Conservation (phyloP, 2,329 filamentous ascomycete species). For the Rugonectria rugulosa region DNA sequence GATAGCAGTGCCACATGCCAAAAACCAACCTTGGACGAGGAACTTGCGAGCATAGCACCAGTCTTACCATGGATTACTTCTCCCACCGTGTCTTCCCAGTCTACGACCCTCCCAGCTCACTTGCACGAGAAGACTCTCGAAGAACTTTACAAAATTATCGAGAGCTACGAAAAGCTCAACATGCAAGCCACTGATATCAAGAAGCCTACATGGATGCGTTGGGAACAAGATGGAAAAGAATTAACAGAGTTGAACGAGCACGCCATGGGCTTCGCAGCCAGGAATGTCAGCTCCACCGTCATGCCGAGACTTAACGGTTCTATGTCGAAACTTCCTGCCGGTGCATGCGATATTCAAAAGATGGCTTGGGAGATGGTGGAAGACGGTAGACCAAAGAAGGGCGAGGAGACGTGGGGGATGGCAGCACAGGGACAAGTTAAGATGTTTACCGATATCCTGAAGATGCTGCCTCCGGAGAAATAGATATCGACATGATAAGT, state of each 20-base stretch:
- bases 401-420: slow-evolving; percentile 44
- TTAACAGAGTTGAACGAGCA: slow-evolving; percentile 40
- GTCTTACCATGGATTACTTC: slow-evolving; percentile 32
- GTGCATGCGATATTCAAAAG: slow-evolving; percentile 39
- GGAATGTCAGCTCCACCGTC: slow-evolving; percentile 37
- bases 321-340: slow-evolving; percentile 12
- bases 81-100: background rate
- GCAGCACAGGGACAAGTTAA: slow-evolving; percentile 39
- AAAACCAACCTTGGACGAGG: background rate
- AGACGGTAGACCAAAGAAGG: slow-evolving; percentile 28
- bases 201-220: slow-evolving; percentile 41
- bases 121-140: slow-evolving; percentile 26
- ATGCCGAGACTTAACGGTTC: slow-evolving; percentile 32
- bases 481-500: background rate
- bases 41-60: slow-evolving; percentile 18
- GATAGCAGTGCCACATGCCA: slow-evolving; percentile 13
- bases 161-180: slow-evolving; percentile 36
- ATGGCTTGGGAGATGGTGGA: slow-evolving; percentile 46
- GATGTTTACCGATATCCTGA: slow-evolving; percentile 34
- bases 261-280: slow-evolving; percentile 33
- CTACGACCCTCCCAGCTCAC: slow-evolving; percentile 8
- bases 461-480: slow-evolving; percentile 28
- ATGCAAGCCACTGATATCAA: slow-evolving; percentile 26
- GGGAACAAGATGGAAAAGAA: slow-evolving; percentile 44
- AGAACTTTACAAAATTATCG: slow-evolving; percentile 28